Evolutionary conservation across 371 early-diverging fungal genomes (phyloP), one percentile per base, ranked within the genome.

Genomic region (Smittium culicis): DNA sequence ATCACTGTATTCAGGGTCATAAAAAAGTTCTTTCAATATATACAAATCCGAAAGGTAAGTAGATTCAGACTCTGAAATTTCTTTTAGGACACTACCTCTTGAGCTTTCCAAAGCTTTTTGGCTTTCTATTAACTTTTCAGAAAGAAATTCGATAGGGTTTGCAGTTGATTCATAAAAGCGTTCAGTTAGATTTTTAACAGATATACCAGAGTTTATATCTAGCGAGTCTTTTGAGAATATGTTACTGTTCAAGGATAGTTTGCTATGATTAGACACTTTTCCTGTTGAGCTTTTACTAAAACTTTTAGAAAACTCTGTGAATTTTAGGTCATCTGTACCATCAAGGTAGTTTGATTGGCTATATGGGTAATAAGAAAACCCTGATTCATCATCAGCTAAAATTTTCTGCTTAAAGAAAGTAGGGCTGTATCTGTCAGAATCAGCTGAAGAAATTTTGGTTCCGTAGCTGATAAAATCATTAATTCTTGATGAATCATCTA

Each of bases 11-110:
- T 2, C 17, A 14, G 65, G 65, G 24, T 31, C 5, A 27, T 64
- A 64, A 35, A 45, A 64, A 14, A 64, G 16, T 24, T 64, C 65
- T 45, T 35, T 32, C 16, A 64, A 30, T 3, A 64, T 16, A 34
- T 45, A 45, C 27, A 64, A 17, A 45, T 64, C 65, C 11, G 65
- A 64, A 11, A 35, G 34, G 30, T 64, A 64, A 29, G 24, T 2
- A 8, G 34, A 25, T 45, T 64, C 65, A 45, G 65, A 35, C 32
- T 64, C 65, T 2, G 65, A 34, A 35, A 64, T 64, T 45, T 64
- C 65, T 29, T 54, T 32, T 2, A 64, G 5, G 24, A 64, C 54
- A 24, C 35, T 35, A 17, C 35, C 35, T 16, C 65, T 57, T 16
- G 27, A 57, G 20, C 20, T 45, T 45, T 45, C 45, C 45, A 45